A percentile compares a stretch with the other conserved stretches of the same genome.
Evolutionary conservation across 805 yeast genomes (phyloP).

Genomic region (Cyberlindnera samutprakarnensis): DNA sequence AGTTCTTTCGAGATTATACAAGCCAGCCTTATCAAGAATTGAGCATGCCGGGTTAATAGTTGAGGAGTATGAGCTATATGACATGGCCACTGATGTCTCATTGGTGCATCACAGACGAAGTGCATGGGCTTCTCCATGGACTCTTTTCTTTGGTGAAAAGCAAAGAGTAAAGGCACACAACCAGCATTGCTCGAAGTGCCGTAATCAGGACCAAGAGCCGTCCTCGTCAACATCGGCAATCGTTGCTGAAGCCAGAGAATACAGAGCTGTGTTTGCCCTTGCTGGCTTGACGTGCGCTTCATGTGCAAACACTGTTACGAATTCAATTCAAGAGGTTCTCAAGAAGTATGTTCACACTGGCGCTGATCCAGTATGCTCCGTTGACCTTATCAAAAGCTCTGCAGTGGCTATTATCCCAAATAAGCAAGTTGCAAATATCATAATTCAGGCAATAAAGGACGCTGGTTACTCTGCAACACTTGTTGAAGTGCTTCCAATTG

Average conservation of each 20-base stretch:
- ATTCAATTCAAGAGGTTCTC: constrained; percentile 29
- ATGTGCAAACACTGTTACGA: constrained; percentile 44
- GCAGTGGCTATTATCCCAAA: constrained; percentile 48
- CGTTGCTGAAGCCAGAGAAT: constrained; percentile 22
- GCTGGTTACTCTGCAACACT: constrained; percentile 43
- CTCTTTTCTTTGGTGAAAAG: constrained; percentile 7
- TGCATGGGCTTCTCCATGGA: neutral
- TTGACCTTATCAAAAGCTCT: constrained; percentile 43
- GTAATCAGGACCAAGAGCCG: constrained; percentile 16
- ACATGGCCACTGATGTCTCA: constrained; percentile 4
- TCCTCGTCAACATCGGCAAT: constrained; percentile 22
- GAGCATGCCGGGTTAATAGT: constrained; percentile 15
- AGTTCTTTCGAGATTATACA: constrained; percentile 4
- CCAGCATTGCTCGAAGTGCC: constrained; percentile 35
- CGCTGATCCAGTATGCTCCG: constrained; percentile 29
- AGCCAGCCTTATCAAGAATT: constrained; percentile 3
- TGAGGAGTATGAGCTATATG: constrained; percentile 20
- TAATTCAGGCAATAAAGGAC: constrained; percentile 41
- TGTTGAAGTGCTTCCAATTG: constrained; percentile 53
- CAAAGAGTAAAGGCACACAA: constrained; percentile 27
- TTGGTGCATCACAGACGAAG: too few relatives aligned
- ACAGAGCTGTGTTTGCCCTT: constrained; percentile 46
- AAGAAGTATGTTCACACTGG: constrained; percentile 3
- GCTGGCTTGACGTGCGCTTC: constrained; percentile 68
- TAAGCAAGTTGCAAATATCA: constrained; percentile 40